These are phyloP conservation scores for Colletotrichum lupini DNA, from an alignment of 2,329 filamentous ascomycete species.

Conservation along the genomic window DNA sequence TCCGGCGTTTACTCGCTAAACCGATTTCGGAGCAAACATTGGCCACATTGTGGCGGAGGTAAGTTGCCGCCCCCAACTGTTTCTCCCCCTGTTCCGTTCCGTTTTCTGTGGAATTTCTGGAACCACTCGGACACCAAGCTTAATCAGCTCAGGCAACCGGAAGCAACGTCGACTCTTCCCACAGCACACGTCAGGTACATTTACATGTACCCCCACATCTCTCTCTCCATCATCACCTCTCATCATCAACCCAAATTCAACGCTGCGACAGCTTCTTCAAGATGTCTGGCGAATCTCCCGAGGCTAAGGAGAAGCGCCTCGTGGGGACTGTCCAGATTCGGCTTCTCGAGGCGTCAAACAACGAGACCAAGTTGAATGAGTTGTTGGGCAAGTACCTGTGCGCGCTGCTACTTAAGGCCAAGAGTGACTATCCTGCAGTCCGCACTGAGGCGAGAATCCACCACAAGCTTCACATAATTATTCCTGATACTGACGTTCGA, in stretches of 20 bases:
- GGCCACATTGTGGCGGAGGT: constrained; percentile 12
- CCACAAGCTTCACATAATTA: constrained; percentile 2
- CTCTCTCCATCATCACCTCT: constrained; percentile 4
- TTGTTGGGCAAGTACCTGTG: constrained; percentile 83
- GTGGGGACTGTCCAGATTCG: constrained; percentile 87
- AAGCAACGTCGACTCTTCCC: constrained; percentile 29
- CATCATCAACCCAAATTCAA: not conserved
- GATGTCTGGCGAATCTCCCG: constrained; percentile 35
- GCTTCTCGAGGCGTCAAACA: constrained; percentile 81
- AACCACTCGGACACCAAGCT: constrained; percentile 18
- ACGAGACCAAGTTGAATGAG: constrained; percentile 84
- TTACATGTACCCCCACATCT: constrained; percentile 18
- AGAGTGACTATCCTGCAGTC: constrained; percentile 82
- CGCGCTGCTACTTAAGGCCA: constrained; percentile 86
- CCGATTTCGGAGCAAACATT: constrained; percentile 21
- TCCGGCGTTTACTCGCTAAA: constrained; percentile 14
- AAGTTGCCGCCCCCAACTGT: not conserved
- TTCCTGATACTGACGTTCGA: not conserved
- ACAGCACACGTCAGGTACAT: constrained; percentile 19
- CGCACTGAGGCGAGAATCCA: constrained; percentile 51
- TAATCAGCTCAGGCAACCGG: constrained; percentile 32
- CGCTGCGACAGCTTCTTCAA: constrained; percentile 6
- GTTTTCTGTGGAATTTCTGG: constrained; percentile 25
- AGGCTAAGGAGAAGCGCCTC: constrained; percentile 64
- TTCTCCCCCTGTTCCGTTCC: not conserved